Evolutionary conservation across 495 filamentous ascomycete genomes (phyloP), one percentile per base, ranked within the genome.

Genomic region (Aspergillus conjunctus): DNA sequence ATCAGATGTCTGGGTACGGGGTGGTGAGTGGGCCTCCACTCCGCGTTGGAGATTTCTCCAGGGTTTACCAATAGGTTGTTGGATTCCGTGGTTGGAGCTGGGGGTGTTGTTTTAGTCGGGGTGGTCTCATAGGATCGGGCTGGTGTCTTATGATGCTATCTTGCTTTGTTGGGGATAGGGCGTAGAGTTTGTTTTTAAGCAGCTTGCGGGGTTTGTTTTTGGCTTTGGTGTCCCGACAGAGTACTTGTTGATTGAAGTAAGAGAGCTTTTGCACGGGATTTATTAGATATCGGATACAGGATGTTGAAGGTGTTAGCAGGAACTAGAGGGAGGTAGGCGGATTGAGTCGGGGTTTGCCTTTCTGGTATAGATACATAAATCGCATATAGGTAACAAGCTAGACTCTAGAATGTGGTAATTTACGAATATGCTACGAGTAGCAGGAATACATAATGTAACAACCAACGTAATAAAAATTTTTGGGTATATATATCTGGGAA

Each of bases 81-180:
- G 30, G 15, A n/a, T 54, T n/a, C 44, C 44, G 11, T 46, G 44
- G 44, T 21, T 46, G n/a, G 44, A 22, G 44, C n/a, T 11, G 44
- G 44, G 44, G 18, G 41, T 11, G 33, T 18, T n/a, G n/a, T 2
- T 9, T n/a, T 11, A n/a, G 37, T 41, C 9, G 11, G 52, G 32
- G 33, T 31, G 12, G 32, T 41, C 20, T 48, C 15, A 48, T 48
- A 48, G 44, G 44, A 48, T 48, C 6, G 20, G 1, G 18, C 6
- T 11, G n/a, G n/a, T 48, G 44, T 48, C 20, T 18, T 48, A 48
- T 48, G 44, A 48, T 48, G 44, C 18, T 10, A 10, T 11, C 17
- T 22, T 48, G 17, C 17, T 10, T 18, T 21, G 8, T 48, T 11
- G 18, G 20, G n/a, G n/a, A 5, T 48, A 11, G 18, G 8, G 44